Conservation (phyloP, 768 basidiomycete species). For the Xerocomellus chrysenteron region DNA sequence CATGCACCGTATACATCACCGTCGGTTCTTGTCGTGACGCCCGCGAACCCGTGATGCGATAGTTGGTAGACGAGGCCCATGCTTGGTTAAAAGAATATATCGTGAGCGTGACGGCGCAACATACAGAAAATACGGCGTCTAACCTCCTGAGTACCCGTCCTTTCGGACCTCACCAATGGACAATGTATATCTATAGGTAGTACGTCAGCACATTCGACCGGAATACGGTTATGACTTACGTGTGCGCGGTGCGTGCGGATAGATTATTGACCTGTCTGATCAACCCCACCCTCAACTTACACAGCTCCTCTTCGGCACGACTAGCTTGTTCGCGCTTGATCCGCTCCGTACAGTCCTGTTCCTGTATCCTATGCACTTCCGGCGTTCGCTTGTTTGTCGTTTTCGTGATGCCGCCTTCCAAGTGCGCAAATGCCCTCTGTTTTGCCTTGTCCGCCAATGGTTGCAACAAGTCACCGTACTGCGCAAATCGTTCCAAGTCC, state of each 20-base stretch:
- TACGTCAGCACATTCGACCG: background rate
- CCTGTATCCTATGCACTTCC: constrained; percentile 10
- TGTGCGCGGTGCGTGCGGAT: background rate
- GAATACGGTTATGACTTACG: background rate
- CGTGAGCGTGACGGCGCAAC: background rate
- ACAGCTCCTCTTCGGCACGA: constrained; percentile 7
- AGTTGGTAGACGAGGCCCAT: background rate
- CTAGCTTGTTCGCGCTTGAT: background rate
- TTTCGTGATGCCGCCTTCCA: background rate
- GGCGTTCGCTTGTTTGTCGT: constrained; percentile 9
- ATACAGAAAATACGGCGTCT: background rate
- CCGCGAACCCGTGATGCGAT: constrained; percentile 3
- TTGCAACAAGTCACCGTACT: background rate
- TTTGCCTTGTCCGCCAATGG: background rate
- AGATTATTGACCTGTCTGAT: constrained; percentile 19
- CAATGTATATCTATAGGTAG: constrained; percentile 15
- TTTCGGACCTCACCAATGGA: constrained; percentile 7
- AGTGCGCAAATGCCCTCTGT: background rate
- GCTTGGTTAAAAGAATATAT: background rate
- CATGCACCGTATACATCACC: constrained; percentile 21
- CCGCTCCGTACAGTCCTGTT: background rate
- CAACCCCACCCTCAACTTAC: constrained; percentile 12
- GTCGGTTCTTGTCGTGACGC: constrained; percentile 16
- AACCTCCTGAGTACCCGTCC: background rate
- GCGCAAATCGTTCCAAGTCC: background rate